Evolutionary conservation across 768 basidiomycete genomes (phyloP).

Genomic region (Termitomyces titanicus): DNA sequence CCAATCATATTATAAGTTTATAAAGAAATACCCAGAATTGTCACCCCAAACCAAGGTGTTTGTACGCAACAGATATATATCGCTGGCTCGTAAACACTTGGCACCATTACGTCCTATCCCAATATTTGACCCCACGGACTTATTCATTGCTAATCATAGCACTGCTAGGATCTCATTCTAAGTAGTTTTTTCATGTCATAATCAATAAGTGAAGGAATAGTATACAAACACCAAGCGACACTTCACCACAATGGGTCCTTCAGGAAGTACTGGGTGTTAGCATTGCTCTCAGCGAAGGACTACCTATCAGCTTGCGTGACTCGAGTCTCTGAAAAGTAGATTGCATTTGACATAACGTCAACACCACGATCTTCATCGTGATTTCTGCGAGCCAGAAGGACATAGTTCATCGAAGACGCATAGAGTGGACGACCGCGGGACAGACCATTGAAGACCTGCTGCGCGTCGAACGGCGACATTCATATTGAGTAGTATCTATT

Average conservation of each 20-base stretch:
- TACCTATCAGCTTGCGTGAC: too few species aligned
- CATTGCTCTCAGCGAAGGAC: too few species aligned
- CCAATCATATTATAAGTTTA: constrained; percentile 76
- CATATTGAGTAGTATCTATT: constrained; percentile 33
- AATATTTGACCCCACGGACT: not conserved
- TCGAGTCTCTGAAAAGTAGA: not conserved
- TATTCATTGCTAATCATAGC: not conserved
- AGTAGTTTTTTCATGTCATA: not conserved
- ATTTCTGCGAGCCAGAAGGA: not conserved
- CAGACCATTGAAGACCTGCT: constrained; percentile 63
- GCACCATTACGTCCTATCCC: not conserved
- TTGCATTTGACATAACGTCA: not conserved
- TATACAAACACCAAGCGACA: too few species aligned
- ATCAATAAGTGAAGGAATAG: too few species aligned
- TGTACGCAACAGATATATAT: constrained; percentile 21
- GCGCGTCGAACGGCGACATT: constrained; percentile 88
- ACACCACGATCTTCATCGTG: too few species aligned
- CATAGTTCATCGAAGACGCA: constrained; percentile 14
- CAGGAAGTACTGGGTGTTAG: too few species aligned
- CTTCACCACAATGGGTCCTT: too few species aligned
- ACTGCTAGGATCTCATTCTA: too few species aligned
- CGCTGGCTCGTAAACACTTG: not conserved
- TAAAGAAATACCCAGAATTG: constrained; percentile 78
- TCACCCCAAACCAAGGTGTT: constrained; percentile 55
- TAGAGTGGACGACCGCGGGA: constrained; percentile 70